Evolutionary conservation across 345 rosid species (phyloP), one percentile per base, ranked within the genome.

Genomic region (Pugionium dolabratum): DNA sequence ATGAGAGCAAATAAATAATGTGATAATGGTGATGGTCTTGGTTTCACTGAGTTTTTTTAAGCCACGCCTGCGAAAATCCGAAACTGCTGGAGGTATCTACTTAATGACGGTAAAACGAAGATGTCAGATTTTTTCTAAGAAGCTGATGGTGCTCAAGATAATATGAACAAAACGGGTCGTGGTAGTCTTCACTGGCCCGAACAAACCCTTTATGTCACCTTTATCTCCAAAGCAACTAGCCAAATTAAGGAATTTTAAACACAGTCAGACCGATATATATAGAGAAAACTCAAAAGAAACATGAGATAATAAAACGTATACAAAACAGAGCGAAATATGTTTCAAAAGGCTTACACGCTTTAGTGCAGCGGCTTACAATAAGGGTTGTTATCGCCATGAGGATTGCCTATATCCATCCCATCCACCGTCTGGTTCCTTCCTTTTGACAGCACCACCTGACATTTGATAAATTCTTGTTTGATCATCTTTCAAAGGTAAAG

Each of bases 391-490:
- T 74, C 86, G 91, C 96, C 97, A 88, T 53, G 92, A 78, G 26
- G 86, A 60, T 37, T 86, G 95, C 79, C 77, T 88, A 73, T 84
- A 85, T 48, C 89, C 84, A 67, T 93, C 98, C 96, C 92, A 88
- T 39, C 97, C 90, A 28, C 95, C 96, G 2, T 90, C 99, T 25
- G 96, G 91, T 51, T 90, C 97, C 72, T 86, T 94, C 75, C 93
- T 86, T 82, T 83, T 90, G 29, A 81, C 74, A 48, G 78, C 29
- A 27, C 90, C 83, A 49, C 88, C 81, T 34, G 84, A 57, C 64
- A 81, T 62, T 59, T 86, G 96, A 80, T 79, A 90, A 74, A 85
- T 81, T 79, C 92, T 85, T 54, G 84, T 72, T 65, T 84, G 90
- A 64, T 90, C 96, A 54, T 88, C 96, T 18, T 82, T 56, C 53